Evolutionary conservation across 2,329 filamentous ascomycete genomes (phyloP).

Genomic region (Tolypocladium tundrense): DNA sequence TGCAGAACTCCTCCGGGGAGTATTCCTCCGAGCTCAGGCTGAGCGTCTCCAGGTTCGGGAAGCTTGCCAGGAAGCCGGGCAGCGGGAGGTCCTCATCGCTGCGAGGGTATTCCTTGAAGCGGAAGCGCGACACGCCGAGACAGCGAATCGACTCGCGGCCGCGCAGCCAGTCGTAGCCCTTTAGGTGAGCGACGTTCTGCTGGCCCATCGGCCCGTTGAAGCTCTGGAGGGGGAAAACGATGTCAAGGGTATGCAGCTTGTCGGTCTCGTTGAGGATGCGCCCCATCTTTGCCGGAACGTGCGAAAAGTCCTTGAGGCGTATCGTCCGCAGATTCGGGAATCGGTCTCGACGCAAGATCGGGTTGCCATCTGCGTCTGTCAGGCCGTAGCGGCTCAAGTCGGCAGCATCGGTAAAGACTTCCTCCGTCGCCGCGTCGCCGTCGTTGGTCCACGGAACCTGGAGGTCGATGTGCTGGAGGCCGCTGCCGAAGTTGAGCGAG

Average conservation of each 20-base stretch:
- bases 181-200: conserved; percentile 17
- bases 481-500: conserved; percentile 15
- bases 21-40: conserved; percentile 22
- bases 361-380: neutral
- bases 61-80: conserved; percentile 22
- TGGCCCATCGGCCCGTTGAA: conserved; percentile 12
- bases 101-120: conserved; percentile 18
- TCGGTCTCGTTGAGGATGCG: conserved; percentile 14
- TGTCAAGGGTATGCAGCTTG: conserved; percentile 23
- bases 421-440: conserved; percentile 2
- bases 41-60: conserved; percentile 25
- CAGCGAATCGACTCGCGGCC: conserved; percentile 21
- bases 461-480: conserved; percentile 20
- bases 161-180: conserved; percentile 23
- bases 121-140: conserved; percentile 24
- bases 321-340: conserved; percentile 17
- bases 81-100: conserved; percentile 19
- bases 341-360: conserved; percentile 1
- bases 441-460: conserved; percentile 15
- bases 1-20: conserved; percentile 16
- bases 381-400: neutral
- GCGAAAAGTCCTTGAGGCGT: conserved; percentile 14
- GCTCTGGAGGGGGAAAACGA: conserved; percentile 21
- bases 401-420: neutral
- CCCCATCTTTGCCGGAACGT: conserved; percentile 13